These are phyloP conservation scores for Marchantia polymorpha DNA, from an alignment of 225 moss, liverwort and hornwort species.

Conservation along the genomic window DNA sequence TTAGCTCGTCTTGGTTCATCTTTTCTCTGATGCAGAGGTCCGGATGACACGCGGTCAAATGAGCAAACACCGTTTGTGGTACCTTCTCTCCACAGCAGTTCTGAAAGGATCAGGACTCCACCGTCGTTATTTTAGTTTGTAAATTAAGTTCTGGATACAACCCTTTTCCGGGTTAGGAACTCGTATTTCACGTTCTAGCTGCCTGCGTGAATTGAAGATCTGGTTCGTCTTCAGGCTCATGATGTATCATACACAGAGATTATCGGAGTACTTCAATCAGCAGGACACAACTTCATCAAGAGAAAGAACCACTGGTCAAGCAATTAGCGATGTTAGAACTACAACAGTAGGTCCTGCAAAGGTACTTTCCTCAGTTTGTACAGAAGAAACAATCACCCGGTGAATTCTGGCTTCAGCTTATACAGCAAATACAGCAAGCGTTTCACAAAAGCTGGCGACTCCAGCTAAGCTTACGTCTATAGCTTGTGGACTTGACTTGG, in stretches of 20 bases:
- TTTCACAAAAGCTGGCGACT: neutral
- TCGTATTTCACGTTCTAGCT: neutral
- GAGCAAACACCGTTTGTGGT: slow-evolving; percentile 24
- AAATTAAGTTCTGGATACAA: slow-evolving; percentile 11
- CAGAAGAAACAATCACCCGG: neutral
- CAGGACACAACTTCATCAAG: slow-evolving; percentile 6
- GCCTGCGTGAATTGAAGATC: slow-evolving; percentile 6
- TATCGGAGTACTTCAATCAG: slow-evolving; percentile 7
- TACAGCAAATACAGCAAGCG: neutral
- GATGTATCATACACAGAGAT: slow-evolving; percentile 10
- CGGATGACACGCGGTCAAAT: slow-evolving; percentile 3
- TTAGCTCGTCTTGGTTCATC: neutral
- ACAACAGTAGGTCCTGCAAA: neutral
- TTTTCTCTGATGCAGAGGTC: neutral
- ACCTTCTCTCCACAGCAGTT: slow-evolving; percentile 3
- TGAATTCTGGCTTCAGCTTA: slow-evolving; percentile 9
- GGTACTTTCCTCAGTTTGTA: slow-evolving; percentile 6
- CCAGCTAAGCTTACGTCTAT: slow-evolving; percentile 3
- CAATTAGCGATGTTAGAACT: neutral
- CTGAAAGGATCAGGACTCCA: slow-evolving; percentile 11
- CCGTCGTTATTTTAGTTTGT: slow-evolving; percentile 10
- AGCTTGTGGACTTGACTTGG: slow-evolving; percentile 2
- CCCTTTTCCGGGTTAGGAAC: slow-evolving; percentile 12
- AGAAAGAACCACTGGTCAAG: neutral
- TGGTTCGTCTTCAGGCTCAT: slow-evolving; percentile 7